Evolutionary conservation across 1,139 yeast genomes (phyloP).

Genomic region (Pichia sp.): DNA sequence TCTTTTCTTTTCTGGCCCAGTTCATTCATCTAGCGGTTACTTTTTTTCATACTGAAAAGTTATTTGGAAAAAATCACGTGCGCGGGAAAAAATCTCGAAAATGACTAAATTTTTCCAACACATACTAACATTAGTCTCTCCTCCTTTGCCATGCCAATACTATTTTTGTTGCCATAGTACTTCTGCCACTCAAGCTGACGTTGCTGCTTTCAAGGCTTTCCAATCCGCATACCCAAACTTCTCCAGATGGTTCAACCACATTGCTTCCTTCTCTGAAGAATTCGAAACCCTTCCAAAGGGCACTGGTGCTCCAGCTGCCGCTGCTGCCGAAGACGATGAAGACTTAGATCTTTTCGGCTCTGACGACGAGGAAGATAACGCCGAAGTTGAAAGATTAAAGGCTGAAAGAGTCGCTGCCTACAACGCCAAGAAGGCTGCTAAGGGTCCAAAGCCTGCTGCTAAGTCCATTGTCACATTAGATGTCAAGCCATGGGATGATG

Average conservation of each 20-base stretch:
- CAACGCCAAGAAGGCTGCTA: conserved; percentile 95
- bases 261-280: conserved; percentile 86
- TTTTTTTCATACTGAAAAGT: neutral
- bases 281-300: conserved; percentile 83
- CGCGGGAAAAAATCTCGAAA: neutral
- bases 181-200: conserved; percentile 94
- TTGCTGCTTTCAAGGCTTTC: conserved; percentile 89
- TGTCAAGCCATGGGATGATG: conserved; percentile 99
- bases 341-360: conserved; percentile 96
- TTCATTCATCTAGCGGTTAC: neutral
- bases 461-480: conserved; percentile 95
- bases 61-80: neutral
- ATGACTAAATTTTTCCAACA: neutral
- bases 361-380: conserved; percentile 79
- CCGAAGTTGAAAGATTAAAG: conserved; percentile 93
- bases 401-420: conserved; percentile 97
- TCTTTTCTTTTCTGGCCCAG: neutral
- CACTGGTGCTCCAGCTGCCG: conserved; percentile 49
- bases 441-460: conserved; percentile 98
- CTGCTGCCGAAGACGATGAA: conserved; percentile 61
- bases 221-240: conserved; percentile 90
- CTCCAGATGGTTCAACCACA: conserved; percentile 98
- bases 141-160: neutral
- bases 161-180: conserved; percentile 42
- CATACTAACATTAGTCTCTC: neutral